phyloP scores from a whole-genome alignment of 1,139 yeast species.

The Candida dubliniensis region DNA sequence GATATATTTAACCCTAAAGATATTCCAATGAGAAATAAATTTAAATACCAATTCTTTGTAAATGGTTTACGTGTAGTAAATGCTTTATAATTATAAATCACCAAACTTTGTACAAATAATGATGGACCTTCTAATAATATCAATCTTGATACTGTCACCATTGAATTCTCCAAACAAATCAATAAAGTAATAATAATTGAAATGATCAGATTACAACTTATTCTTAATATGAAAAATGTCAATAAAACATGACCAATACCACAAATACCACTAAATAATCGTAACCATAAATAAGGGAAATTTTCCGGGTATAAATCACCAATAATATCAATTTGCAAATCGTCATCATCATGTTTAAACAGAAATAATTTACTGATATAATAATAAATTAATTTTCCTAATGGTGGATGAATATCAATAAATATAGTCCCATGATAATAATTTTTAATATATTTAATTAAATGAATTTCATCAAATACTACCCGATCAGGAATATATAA shows the following conservation, averaged over 20 bases:
- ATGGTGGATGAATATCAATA: conserved; percentile 64
- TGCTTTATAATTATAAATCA: conserved; percentile 40
- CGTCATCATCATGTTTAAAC: conserved; percentile 53
- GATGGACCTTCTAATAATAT: conserved; percentile 54
- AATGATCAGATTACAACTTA: conserved; percentile 42
- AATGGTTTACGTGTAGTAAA: conserved; percentile 38
- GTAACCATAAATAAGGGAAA: conserved; percentile 38
- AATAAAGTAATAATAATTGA: conserved; percentile 41
- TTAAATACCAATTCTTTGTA: conserved; percentile 44
- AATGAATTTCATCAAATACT: conserved; percentile 89
- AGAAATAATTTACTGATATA: conserved; percentile 38
- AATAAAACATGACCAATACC: conserved; percentile 48
- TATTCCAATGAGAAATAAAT: conserved; percentile 45
- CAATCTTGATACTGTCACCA: conserved; percentile 50
- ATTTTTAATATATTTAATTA: conserved; percentile 37
- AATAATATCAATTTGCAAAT: conserved; percentile 30
- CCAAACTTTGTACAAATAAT: conserved; percentile 44
- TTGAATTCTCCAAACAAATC: conserved; percentile 54
- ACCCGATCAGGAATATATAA: conserved; percentile 73
- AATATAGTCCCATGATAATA: conserved; percentile 64
- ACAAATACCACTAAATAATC: conserved; percentile 33
- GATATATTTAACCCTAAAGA: conserved; percentile 54
- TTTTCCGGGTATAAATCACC: conserved; percentile 33
- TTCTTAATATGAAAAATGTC: conserved; percentile 50
- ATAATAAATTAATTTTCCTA: conserved; percentile 50